Evolutionary conservation across 2,329 filamentous ascomycete genomes (phyloP).

Genomic region (Ceratocystis variospora): DNA sequence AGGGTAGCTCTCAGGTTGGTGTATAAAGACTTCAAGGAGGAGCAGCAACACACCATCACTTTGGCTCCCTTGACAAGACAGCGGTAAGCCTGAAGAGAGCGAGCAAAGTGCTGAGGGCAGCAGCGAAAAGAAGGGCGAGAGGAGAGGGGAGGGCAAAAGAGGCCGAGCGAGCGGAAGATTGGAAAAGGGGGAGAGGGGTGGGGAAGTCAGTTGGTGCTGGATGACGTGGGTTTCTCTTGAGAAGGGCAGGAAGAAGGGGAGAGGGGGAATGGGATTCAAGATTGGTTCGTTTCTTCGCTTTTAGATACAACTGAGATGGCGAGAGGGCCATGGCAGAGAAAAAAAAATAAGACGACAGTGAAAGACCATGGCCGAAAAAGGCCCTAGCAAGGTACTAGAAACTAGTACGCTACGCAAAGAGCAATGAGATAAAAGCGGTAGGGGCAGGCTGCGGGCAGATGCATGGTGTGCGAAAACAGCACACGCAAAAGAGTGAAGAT

Average conservation of each 20-base stretch:
- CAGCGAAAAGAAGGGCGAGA: background rate
- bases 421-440: background rate
- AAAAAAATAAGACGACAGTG: background rate
- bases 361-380: too few species aligned
- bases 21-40: background rate
- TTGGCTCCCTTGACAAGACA: background rate
- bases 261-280: background rate
- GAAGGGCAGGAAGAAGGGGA: background rate
- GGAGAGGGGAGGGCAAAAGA: background rate
- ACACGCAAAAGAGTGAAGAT: too few species aligned
- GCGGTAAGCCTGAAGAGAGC: background rate
- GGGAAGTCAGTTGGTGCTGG: background rate
- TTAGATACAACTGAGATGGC: background rate
- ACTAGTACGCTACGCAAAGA: background rate
- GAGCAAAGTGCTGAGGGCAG: background rate
- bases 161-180: background rate
- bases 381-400: too few species aligned
- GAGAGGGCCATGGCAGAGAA: background rate
- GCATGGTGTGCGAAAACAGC: too few species aligned
- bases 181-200: background rate
- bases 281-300: background rate
- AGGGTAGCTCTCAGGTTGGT: conserved; percentile 2
- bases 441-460: too few species aligned
- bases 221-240: too few species aligned
- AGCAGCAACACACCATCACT: background rate